Conservation (phyloP, 768 basidiomycete genomes). For the Suillus paluster region DNA sequence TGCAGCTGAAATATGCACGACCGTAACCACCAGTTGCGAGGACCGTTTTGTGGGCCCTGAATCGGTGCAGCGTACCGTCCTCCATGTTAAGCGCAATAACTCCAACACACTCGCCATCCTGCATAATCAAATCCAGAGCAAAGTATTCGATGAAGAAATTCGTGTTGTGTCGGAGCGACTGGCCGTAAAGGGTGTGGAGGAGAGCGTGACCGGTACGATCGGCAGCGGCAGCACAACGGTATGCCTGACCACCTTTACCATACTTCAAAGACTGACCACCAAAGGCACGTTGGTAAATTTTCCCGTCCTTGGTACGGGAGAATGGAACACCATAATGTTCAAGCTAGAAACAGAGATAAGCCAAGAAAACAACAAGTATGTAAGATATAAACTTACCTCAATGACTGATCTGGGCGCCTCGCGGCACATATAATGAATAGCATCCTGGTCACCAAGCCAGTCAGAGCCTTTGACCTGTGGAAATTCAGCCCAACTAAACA, state of each 20-base stretch:
- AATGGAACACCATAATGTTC: constrained; percentile 99
- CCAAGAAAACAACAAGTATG: not conserved
- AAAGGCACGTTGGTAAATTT: constrained; percentile 99
- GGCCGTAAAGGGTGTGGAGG: constrained; percentile 98
- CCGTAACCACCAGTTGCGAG: constrained; percentile 98
- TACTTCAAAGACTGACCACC: constrained; percentile 97
- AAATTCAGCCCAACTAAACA: constrained; percentile 16
- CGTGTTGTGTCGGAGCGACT: constrained; percentile 98
- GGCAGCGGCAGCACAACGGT: constrained; percentile 97
- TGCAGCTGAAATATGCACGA: constrained; percentile 97
- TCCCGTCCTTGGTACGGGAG: constrained; percentile 97
- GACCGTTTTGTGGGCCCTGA: constrained; percentile 98
- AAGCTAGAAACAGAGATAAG: constrained; percentile 56
- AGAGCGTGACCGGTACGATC: constrained; percentile 99
- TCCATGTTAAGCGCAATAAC: constrained; percentile 99
- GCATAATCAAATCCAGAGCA: constrained; percentile 98
- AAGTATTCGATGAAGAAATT: constrained; percentile 99
- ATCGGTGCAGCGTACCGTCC: constrained; percentile 97
- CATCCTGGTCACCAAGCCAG: constrained; percentile 99
- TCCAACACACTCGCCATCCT: constrained; percentile 98
- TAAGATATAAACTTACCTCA: constrained; percentile 57
- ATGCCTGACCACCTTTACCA: constrained; percentile 98
- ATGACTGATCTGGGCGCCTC: constrained; percentile 95
- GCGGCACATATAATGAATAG: constrained; percentile 99
- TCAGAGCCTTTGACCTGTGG: constrained; percentile 97